These are phyloP conservation scores for Allantophomopsis cytisporea DNA, from an alignment of 2,329 filamentous ascomycete species.

Conservation along the genomic window DNA sequence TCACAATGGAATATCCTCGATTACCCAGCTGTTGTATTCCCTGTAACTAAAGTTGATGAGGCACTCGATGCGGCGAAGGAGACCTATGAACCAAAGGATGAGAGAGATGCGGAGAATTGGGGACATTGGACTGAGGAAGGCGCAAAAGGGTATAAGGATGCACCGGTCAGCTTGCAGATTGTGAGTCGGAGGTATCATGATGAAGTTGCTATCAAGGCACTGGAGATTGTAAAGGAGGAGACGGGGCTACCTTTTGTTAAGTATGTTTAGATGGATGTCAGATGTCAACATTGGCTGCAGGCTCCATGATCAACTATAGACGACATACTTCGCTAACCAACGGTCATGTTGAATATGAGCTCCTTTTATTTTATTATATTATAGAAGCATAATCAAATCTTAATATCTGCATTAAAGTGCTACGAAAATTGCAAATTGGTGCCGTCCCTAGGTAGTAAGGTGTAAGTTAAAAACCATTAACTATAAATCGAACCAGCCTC, in stretches of 20 bases:
- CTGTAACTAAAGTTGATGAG: constrained; percentile 26
- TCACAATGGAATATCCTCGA: constrained; percentile 57
- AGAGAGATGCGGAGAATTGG: constrained; percentile 17
- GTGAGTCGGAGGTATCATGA: constrained; percentile 23
- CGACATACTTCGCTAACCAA: too few relatives aligned
- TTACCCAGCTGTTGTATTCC: constrained; percentile 49
- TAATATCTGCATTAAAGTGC: too few relatives aligned
- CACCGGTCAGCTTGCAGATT: constrained; percentile 26
- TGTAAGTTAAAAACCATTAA: too few relatives aligned
- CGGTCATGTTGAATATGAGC: too few relatives aligned
- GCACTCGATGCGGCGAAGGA: constrained; percentile 11
- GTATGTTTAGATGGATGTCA: constrained; percentile 7
- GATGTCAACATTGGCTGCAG: too few relatives aligned
- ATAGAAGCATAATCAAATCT: too few relatives aligned
- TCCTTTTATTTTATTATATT: too few relatives aligned
- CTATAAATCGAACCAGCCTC: too few relatives aligned
- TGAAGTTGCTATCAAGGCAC: constrained; percentile 21
- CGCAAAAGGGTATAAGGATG: constrained; percentile 21
- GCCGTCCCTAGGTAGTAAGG: too few relatives aligned
- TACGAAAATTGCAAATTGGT: too few relatives aligned
- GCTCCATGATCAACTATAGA: too few relatives aligned
- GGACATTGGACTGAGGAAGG: constrained; percentile 21
- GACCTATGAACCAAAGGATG: constrained; percentile 18
- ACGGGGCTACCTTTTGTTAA: constrained; percentile 17
- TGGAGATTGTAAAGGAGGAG: constrained; percentile 19